A percentile compares a stretch with the other conserved stretches of the same genome.
Conservation (phyloP, 2,329 filamentous ascomycete genomes). For the Lachnellula cervina region DNA sequence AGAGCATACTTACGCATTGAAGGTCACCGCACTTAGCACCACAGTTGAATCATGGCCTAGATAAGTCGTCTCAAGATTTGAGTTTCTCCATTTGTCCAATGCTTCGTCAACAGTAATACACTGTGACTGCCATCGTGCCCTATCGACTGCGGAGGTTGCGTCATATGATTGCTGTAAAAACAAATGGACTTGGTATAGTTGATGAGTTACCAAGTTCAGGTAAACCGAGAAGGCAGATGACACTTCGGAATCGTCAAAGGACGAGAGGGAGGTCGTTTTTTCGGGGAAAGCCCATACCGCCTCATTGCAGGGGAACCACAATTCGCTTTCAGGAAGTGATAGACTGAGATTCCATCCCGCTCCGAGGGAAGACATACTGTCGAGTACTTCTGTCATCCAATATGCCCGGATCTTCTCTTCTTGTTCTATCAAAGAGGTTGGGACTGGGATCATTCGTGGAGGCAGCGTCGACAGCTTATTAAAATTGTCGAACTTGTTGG, state of each 20-base stretch:
- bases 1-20: conserved; percentile 9
- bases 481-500: conserved; percentile 29
- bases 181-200: conserved; percentile 14
- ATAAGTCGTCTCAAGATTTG: not conserved
- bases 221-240: conserved; percentile 16
- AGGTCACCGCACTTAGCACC: conserved; percentile 14
- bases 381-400: conserved; percentile 36
- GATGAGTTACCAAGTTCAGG: conserved; percentile 13
- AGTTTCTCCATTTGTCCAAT: conserved; percentile 10
- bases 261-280: conserved; percentile 12
- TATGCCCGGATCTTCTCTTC: conserved; percentile 35
- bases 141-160: conserved; percentile 9
- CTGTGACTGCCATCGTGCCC: conserved; percentile 12
- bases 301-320: conserved; percentile 15
- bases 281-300: conserved; percentile 16
- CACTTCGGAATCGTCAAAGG: conserved; percentile 15
- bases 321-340: conserved; percentile 11
- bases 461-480: conserved; percentile 27
- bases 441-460: conserved; percentile 25
- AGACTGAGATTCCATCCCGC: conserved; percentile 27
- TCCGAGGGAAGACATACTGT: conserved; percentile 32
- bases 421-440: conserved; percentile 30
- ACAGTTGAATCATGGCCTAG: conserved; percentile 10
- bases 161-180: conserved; percentile 16
- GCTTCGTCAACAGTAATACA: conserved; percentile 11